A percentile compares a stretch with the other conserved stretches of the same genome.
Conservation (phyloP, 306 rosid genomes). For the Lupinus albus region DNA sequence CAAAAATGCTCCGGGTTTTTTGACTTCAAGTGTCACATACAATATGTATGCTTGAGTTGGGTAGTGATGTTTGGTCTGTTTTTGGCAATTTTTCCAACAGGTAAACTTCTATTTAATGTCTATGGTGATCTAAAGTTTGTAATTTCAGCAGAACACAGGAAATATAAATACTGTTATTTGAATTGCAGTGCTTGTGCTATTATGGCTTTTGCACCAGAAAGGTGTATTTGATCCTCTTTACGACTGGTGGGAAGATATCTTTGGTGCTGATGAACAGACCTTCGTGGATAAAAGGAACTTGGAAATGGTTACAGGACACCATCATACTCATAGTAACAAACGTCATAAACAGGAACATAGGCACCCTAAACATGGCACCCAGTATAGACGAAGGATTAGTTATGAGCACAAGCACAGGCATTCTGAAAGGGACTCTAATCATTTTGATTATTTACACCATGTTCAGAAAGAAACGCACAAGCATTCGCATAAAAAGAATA, state of each 20-base stretch:
- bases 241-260: slow-evolving; percentile 85
- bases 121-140: not conserved
- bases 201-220: slow-evolving; percentile 83
- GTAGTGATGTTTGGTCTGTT: slow-evolving; percentile 70
- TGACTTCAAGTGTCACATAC: slow-evolving; percentile 88
- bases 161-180: slow-evolving; percentile 36
- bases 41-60: slow-evolving; percentile 91
- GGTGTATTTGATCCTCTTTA: slow-evolving; percentile 90
- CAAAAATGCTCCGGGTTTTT: slow-evolving; percentile 77
- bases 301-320: slow-evolving; percentile 42
- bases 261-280: slow-evolving; percentile 44
- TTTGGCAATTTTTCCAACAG: slow-evolving; percentile 77
- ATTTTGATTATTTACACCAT: slow-evolving; percentile 53
- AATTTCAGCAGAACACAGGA: slow-evolving; percentile 20
- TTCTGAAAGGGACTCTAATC: slow-evolving; percentile 49
- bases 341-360: slow-evolving; percentile 48
- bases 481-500: slow-evolving; percentile 51
- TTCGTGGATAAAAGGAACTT: slow-evolving; percentile 35
- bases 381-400: slow-evolving; percentile 47
- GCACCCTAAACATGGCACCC: slow-evolving; percentile 49
- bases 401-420: slow-evolving; percentile 55
- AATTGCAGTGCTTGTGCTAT: slow-evolving; percentile 65
- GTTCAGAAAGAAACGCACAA: slow-evolving; percentile 60
- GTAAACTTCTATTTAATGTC: slow-evolving; percentile 46
- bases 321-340: slow-evolving; percentile 40